Conservation (phyloP, 768 basidiomycete species). For the Ramaria sp. region DNA sequence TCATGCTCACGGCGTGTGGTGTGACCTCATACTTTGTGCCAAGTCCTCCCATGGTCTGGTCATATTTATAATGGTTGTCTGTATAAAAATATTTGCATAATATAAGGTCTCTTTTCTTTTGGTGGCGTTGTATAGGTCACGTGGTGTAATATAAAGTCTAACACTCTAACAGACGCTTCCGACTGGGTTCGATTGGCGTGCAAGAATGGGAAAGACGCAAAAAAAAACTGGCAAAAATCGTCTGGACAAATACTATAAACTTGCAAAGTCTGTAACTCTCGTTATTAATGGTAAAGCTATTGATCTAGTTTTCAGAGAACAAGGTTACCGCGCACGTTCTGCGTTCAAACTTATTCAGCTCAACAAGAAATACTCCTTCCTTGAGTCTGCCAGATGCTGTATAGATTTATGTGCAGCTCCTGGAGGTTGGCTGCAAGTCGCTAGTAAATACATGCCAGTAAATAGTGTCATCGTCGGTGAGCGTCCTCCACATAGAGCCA, state of each 20-base stretch:
- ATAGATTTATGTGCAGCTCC: conserved; percentile 99
- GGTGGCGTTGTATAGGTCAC: background rate
- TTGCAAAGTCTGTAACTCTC: conserved; percentile 58
- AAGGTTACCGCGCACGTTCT: conserved; percentile 98
- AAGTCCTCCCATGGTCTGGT: too few relatives aligned
- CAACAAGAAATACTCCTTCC: conserved; percentile 94
- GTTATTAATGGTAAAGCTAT: background rate
- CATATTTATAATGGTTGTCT: too few relatives aligned
- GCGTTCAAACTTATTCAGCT: conserved; percentile 98
- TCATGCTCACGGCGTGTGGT: too few relatives aligned
- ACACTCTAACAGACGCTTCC: background rate
- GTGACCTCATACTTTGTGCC: too few relatives aligned
- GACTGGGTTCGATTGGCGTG: background rate
- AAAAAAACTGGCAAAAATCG: conserved; percentile 97
- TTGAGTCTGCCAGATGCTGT: conserved; percentile 81
- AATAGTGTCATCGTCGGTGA: conserved; percentile 85
- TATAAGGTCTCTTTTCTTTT: too few relatives aligned
- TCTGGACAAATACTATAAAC: conserved; percentile 94
- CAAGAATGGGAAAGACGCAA: conserved; percentile 61
- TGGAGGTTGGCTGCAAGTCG: conserved; percentile 98
- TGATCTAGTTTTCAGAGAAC: conserved; percentile 53
- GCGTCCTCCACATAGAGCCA: background rate
- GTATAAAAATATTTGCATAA: too few relatives aligned
- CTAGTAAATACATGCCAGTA: conserved; percentile 92
- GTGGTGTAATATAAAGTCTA: background rate